phyloP scores from a whole-genome alignment of 495 filamentous ascomycete species.

The Tirmania nivea region DNA sequence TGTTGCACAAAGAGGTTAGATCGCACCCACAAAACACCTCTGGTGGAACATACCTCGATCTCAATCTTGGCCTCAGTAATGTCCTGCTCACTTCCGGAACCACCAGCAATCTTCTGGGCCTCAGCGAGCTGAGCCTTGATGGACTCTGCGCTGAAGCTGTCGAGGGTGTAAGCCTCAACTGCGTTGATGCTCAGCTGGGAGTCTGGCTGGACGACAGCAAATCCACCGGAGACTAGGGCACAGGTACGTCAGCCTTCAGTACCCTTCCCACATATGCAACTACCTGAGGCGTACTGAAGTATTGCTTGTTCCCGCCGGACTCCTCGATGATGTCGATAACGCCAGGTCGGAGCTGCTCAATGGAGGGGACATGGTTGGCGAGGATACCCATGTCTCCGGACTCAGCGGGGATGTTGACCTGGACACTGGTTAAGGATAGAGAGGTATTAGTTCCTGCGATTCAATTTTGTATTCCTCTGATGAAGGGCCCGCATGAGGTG shows the following conservation, averaged over 20 bases:
- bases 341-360: slow-evolving; percentile 96
- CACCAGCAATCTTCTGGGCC: slow-evolving; percentile 81
- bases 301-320: slow-evolving; percentile 74
- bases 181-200: slow-evolving; percentile 94
- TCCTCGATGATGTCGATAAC: slow-evolving; percentile 92
- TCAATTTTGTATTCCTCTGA: not conserved
- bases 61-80: slow-evolving; percentile 97
- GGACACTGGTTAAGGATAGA: slow-evolving; percentile 41
- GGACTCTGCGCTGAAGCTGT: slow-evolving; percentile 83
- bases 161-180: slow-evolving; percentile 78
- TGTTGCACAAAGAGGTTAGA: slow-evolving; percentile 18
- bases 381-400: slow-evolving; percentile 98
- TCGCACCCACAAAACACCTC: not conserved
- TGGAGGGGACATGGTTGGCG: slow-evolving; percentile 94
- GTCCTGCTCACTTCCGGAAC: slow-evolving; percentile 86
- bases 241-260: not conserved
- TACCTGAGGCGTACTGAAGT: slow-evolving; percentile 61
- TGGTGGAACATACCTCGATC: slow-evolving; percentile 51
- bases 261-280: not conserved
- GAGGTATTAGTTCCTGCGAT: not conserved
- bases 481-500: not conserved
- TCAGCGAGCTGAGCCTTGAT: slow-evolving; percentile 65
- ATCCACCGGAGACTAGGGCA: slow-evolving; percentile 84
- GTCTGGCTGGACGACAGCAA: slow-evolving; percentile 88
- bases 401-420: slow-evolving; percentile 97